Evolutionary conservation across 371 early-diverging fungal genomes (phyloP), one percentile per base, ranked within the genome.

Genomic region (Mucor velutinosus): DNA sequence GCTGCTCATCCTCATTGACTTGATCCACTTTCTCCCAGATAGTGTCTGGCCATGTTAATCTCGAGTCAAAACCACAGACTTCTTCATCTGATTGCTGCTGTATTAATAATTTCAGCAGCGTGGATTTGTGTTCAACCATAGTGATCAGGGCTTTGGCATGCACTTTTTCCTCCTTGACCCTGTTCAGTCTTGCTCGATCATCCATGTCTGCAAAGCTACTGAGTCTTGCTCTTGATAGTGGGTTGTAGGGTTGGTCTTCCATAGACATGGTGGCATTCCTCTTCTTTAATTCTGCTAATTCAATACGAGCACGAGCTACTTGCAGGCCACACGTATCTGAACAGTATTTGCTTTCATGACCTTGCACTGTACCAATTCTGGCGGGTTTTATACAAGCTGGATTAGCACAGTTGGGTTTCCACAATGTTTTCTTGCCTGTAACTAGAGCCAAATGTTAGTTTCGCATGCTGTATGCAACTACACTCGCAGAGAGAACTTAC

Each of bases 41-140:
- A 7, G 58, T 65, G 55, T 84, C 85, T 8, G 83, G 78, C 88
- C 86, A 85, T 1, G 75, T 63, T 25, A 88, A 73, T 43, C 88
- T 78, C 37, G 78, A 73, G 49, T 88, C 88, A 62, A 86, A 86
- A 0, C 87, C 88, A 64, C 88, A 88, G 5, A 70, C 7, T 4
- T 74, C 66, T 7, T 64, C 58, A 30, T 79, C 71, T 12, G 74
- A 72, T 57, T 59, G 66, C 35, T 74, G 49, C 45, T 74, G 49
- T 47, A 45, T 58, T 58, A 59, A 41, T 51, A 69, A 58, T 19
- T 64, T 62, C 55, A 77, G 56, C 15, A 74, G 58, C 8, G 45
- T 30, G 3, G 62, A 67, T 39, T 74, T 78, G 55, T 72, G 55
- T 35, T 58, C 69, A 23, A 35, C 60, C 30, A 51, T 72, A 60